Base-by-base conservation (phyloP, 2,329 filamentous ascomycete genomes). In the Chaetomium olivaceum region DNA sequence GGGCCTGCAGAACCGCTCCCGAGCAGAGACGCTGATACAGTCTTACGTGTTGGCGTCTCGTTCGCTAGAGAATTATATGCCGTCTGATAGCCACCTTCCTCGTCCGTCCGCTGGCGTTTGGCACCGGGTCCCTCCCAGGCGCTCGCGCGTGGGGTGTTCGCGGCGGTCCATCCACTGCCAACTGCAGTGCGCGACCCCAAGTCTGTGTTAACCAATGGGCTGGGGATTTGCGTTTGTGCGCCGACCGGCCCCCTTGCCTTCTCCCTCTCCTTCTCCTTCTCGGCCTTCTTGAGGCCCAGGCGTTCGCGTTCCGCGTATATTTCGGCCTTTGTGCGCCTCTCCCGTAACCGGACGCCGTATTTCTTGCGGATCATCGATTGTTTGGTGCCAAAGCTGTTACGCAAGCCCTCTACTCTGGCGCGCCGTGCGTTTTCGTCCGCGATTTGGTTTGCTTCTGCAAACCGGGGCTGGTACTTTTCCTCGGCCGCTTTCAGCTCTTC, bases 331-430 rank as follows among this genome's bases (percentile, higher is more conserved):
- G 80, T 80, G 0, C 84, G 81, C 14, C 83, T 77, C 68, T 81
- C 78, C 0, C 83, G 80, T 16, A 87, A 77, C 1, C 80, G 79
- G 36, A 87, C 83, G n/a, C 85, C 85, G 66, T 82, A 87, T 66
- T 81, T 85, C 72, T 85, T 87, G 14, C 85, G 80, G 3, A 85
- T 82, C n/a, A 79, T 79, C 61, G 82, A 85, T 72, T 85, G 83
- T 64, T 84, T 85, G 3, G 83, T 85, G 52, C 82, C 82, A 69
- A 83, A 85, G 3, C 80, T 80, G 68, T 86, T 87, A 50, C 81
- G 81, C 1, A 86, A 70, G 11, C 76, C 80, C 0, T 79, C 77
- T 0, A 85, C 60, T 56, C 70, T 74, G 1, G 19, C 68, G 65
- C 68, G 76, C 58, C 71, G 76, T 67, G 71, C 73, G 51, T 64